Base-by-base conservation (phyloP, 805 yeast species). In the Wickerhamomyces strasburgensis region DNA sequence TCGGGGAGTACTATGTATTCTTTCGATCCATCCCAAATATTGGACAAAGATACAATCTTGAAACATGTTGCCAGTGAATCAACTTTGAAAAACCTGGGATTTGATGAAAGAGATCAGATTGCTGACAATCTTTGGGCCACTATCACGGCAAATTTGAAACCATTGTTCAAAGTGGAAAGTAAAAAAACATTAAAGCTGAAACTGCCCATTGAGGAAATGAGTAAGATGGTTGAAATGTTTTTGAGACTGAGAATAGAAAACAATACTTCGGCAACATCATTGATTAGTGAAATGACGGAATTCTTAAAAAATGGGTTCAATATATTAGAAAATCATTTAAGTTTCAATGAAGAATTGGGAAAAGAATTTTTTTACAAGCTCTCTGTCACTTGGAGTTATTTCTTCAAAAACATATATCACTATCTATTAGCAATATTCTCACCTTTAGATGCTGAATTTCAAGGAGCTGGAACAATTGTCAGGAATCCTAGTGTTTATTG, bases 361-460 rank as follows among this genome's bases (percentile, higher is more conserved):
- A 64, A 56, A 14, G 34, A 32, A n/a, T 38, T 41, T 4, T 43
- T 54, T 3, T 59, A 54, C 37, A 58, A 60, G 50, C 61, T 61
- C 7, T 61, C 70, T 3, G 50, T 65, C 2, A 62, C 76, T 3
- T 81, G 88, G 88, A 68, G 67, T 14, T 60, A 60, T 18, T 81
- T 80, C 52, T 73, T 70, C 44, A 62, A 64, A n/a, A 67, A 70
- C 27, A 68, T 78, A 2, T 67, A 73, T 35, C 78, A 76, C 36
- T 77, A 77, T 48, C 59, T 80, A 14, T 72, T 78, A 41, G 83
- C 83, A 0, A 69, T 78, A 0, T 70, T 82, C 33, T 46, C 78
- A 24, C 89, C 89, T 0, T 49, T 83, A 16, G 78, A 76, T 39
- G 49, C 61, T 14, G 79, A 72, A 37, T 56, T 73, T 34, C 52